Conservation (phyloP, 768 basidiomycete species). For the Phanerochaete carnosa region DNA sequence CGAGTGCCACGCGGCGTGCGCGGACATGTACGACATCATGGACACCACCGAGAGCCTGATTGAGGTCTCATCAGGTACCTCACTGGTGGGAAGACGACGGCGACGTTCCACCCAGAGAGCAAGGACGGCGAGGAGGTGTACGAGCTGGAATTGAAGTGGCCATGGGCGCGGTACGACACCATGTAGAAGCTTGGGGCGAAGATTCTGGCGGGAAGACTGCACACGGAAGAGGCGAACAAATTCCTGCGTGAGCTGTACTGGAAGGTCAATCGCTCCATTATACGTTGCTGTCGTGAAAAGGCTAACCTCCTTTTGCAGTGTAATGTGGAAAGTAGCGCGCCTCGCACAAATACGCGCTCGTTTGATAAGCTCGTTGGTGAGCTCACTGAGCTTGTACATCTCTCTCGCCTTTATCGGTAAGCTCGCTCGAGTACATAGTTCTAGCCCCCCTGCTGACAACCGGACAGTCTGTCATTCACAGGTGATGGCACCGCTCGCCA, state of each 20-base stretch:
- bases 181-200: conserved; percentile 95
- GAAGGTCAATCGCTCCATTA: conserved; percentile 53
- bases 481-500: conserved; percentile 99
- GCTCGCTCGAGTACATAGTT: conserved; percentile 14
- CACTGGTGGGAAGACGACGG: conserved; percentile 73
- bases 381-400: conserved; percentile 93
- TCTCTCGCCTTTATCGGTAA: conserved; percentile 93
- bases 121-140: conserved; percentile 75
- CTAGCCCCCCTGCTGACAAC: neutral
- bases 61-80: conserved; percentile 86
- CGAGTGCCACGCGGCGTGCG: conserved; percentile 99
- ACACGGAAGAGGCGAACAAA: conserved; percentile 83
- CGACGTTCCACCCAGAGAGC: conserved; percentile 91
- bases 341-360: conserved; percentile 89
- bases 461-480: conserved; percentile 90
- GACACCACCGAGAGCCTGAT: conserved; percentile 91
- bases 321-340: conserved; percentile 94
- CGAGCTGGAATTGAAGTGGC: conserved; percentile 83
- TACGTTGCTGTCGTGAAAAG: neutral
- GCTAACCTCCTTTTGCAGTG: conserved; percentile 50
- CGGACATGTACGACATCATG: conserved; percentile 99
- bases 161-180: conserved; percentile 99
- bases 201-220: conserved; percentile 79
- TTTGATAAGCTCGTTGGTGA: conserved; percentile 99
- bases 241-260: conserved; percentile 81